These are phyloP conservation scores for Aurinia saxatilis DNA, from an alignment of 345 rosid species.

Conservation along the genomic window DNA sequence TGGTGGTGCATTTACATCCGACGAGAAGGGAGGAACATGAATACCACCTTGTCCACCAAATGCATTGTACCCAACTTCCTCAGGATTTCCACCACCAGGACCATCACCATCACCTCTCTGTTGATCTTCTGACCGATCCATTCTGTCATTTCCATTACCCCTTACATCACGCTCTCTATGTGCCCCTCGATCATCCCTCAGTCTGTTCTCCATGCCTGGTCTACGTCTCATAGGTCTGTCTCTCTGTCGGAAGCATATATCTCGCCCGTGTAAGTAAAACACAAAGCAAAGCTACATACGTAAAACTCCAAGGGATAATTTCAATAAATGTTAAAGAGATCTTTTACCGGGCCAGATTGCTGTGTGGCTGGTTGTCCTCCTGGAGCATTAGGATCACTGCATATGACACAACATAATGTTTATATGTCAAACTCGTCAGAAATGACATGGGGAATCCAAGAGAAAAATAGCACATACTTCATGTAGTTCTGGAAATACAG, in stretches of 20 bases:
- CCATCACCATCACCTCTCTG: slow-evolving; percentile 61
- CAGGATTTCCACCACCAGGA: slow-evolving; percentile 53
- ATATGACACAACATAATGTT: background rate
- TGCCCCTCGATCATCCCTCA: slow-evolving; percentile 77
- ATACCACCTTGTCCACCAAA: slow-evolving; percentile 78
- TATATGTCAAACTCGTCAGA: background rate
- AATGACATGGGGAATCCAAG: background rate
- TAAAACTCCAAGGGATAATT: background rate
- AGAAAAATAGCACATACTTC: slow-evolving; percentile 52
- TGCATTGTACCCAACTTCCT: slow-evolving; percentile 58
- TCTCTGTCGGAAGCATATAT: slow-evolving; percentile 38
- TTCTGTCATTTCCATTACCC: slow-evolving; percentile 60
- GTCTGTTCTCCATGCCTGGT: slow-evolving; percentile 55
- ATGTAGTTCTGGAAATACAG: slow-evolving; percentile 91
- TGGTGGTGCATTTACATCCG: slow-evolving; percentile 88
- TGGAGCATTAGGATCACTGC: slow-evolving; percentile 95
- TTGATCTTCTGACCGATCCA: slow-evolving; percentile 68
- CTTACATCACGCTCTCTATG: slow-evolving; percentile 76
- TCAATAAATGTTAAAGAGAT: no score
- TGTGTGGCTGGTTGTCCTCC: slow-evolving; percentile 90
- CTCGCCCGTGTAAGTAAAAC: background rate
- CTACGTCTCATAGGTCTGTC: slow-evolving; percentile 70
- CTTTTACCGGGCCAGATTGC: slow-evolving; percentile 69
- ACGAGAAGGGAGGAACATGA: slow-evolving; percentile 60
- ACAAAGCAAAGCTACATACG: background rate